Evolutionary conservation across 2,329 filamentous ascomycete genomes (phyloP).

Genomic region (Exophiala bonariae): DNA sequence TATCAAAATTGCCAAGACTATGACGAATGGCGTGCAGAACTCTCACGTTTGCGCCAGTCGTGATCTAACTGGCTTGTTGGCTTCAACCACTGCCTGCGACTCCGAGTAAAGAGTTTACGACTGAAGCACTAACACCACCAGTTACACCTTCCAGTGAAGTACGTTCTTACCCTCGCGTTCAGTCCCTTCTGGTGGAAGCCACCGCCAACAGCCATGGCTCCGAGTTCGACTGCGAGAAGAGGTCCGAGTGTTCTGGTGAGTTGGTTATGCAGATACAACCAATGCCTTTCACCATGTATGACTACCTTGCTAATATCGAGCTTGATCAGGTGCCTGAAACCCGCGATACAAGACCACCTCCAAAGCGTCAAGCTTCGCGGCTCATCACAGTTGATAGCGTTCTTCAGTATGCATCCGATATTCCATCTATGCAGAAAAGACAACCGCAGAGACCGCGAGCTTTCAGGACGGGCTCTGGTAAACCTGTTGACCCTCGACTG

Average conservation of each 20-base stretch:
- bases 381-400: conserved; percentile 92
- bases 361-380: conserved; percentile 57
- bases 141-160: too few species aligned
- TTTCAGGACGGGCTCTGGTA: conserved; percentile 33
- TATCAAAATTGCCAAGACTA: too few species aligned
- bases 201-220: conserved; percentile 10
- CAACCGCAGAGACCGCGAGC: conserved; percentile 58
- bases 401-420: conserved; percentile 88
- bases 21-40: too few species aligned
- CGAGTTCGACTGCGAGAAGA: conserved; percentile 45
- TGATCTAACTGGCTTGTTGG: too few species aligned
- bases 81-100: too few species aligned
- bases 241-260: conserved; percentile 61
- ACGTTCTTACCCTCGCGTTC: too few species aligned
- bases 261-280: neutral
- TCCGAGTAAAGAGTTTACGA: too few species aligned
- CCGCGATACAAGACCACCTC: conserved; percentile 28
- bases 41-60: too few species aligned
- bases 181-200: too few species aligned
- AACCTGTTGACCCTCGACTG: conserved; percentile 54
- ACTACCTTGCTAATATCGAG: conserved; percentile 14
- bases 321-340: conserved; percentile 19
- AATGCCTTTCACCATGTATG: conserved; percentile 17
- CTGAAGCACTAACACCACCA: too few species aligned
- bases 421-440: conserved; percentile 89